Conservation (phyloP, 2,329 filamentous ascomycete species). For the Scleromitrula shiraiana region DNA sequence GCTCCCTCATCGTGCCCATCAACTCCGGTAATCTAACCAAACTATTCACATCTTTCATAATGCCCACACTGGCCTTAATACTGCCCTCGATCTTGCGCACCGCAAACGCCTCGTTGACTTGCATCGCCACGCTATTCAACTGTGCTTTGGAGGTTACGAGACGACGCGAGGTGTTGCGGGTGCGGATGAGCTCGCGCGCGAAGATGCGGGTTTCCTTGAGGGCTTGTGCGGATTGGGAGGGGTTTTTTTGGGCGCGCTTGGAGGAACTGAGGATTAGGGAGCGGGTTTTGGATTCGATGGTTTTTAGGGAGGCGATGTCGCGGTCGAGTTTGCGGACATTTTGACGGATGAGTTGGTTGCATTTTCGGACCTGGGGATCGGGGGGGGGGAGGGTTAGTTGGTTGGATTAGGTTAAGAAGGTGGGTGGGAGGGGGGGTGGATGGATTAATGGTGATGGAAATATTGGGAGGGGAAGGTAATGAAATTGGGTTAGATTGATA, state of each 20-base stretch:
- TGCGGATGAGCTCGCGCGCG: slow-evolving; percentile 76
- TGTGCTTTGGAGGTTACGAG: slow-evolving; percentile 86
- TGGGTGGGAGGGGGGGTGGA: slow-evolving; percentile 1
- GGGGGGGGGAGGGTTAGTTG: not conserved
- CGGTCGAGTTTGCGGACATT: slow-evolving; percentile 94
- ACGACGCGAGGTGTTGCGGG: slow-evolving; percentile 66
- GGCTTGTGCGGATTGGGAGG: slow-evolving; percentile 70
- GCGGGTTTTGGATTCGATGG: slow-evolving; percentile 76
- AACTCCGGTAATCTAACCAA: slow-evolving; percentile 80
- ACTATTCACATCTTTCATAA: slow-evolving; percentile 95
- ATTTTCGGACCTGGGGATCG: slow-evolving; percentile 73
- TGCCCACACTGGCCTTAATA: slow-evolving; percentile 75
- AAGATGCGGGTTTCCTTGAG: slow-evolving; percentile 78
- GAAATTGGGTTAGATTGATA: too few species aligned
- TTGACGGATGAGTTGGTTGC: slow-evolving; percentile 78
- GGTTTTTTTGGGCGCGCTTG: slow-evolving; percentile 71
- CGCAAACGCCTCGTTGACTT: slow-evolving; percentile 93
- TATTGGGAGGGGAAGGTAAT: too few species aligned
- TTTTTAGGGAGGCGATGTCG: slow-evolving; percentile 72
- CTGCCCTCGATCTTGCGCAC: slow-evolving; percentile 93
- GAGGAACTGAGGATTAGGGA: slow-evolving; percentile 77
- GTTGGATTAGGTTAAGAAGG: not conserved
- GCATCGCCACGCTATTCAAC: slow-evolving; percentile 88
- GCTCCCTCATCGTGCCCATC: slow-evolving; percentile 79
- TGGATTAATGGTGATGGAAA: not conserved